Base-by-base conservation (phyloP, 2,329 filamentous ascomycete genomes). In the Curvularia sp. region DNA sequence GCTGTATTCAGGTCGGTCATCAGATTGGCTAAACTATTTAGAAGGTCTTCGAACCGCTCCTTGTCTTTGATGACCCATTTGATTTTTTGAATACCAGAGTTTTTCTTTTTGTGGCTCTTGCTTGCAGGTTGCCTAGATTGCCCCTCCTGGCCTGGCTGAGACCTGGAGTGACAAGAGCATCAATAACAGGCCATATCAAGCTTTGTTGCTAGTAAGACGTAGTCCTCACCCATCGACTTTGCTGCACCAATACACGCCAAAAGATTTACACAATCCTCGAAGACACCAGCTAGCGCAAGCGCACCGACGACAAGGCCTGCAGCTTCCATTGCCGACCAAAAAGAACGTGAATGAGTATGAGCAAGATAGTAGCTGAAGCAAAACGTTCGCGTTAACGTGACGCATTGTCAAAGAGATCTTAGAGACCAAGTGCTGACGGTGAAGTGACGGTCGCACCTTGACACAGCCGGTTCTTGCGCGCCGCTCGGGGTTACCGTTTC, bases 21-120 rank as follows among this genome's bases (percentile, higher is more conserved):
- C 2, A 53, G 21, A 3, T 27, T n/a, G 5, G 41, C n/a, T 23
- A 47, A 2, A 3, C 13, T 19, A 2, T n/a, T 5, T 8, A 30
- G 4, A 9, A 53, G 39, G 3, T 12, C 15, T 6, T 38, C 42
- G 3, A 53, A 53, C 6, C 23, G 30, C 10, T 53, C 42, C 12
- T 53, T 53, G 12, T 53, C 51, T 36, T 39, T 53, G 30, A 39
- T 53, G 19, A 30, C 32, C 42, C 51, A 53, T n/a, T 25, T 47
- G 13, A 51, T 30, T 19, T 15, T 42, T 5, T 21, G 13, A 25
- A 21, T 5, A 5, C 1, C 25, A 19, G 25, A 21, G 5, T 21
- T 1, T 7, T 32, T n/a, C 3, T 2, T 34, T 1, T 47, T 15
- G 2, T 3, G 4, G 0, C 4, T 30, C 1, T 5, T 1, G 4